Conservation (phyloP, 441 rosid genomes). For the Biscutella laevigata region DNA sequence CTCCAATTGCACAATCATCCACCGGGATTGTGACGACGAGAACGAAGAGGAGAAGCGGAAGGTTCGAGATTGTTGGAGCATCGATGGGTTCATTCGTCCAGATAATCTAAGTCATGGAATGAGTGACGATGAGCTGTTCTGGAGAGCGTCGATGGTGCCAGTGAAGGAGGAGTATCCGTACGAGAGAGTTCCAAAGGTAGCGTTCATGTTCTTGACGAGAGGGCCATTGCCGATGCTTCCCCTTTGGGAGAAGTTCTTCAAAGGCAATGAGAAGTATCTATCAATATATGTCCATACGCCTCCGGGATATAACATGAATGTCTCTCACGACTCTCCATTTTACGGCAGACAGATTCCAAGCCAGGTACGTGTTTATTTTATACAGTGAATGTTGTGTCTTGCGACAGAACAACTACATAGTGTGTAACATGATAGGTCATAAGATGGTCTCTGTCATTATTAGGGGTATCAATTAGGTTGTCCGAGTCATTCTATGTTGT, state of each 20-base stretch:
- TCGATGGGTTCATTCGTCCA: conserved; percentile 40
- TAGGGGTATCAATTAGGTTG: too few relatives aligned
- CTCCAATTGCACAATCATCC: conserved; percentile 32
- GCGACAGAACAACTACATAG: too few relatives aligned
- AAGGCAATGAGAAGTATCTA: conserved; percentile 47
- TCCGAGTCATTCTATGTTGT: neutral
- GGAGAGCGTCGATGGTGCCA: conserved; percentile 88
- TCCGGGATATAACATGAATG: conserved; percentile 44
- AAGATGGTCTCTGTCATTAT: too few relatives aligned
- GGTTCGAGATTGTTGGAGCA: conserved; percentile 34
- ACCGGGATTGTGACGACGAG: conserved; percentile 21
- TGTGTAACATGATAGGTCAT: too few relatives aligned
- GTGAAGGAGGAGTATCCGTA: conserved; percentile 51
- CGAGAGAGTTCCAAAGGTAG: conserved; percentile 57
- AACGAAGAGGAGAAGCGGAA: conserved; percentile 9
- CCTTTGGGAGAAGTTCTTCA: conserved; percentile 86
- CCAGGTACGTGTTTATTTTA: conserved; percentile 36
- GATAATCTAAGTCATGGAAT: conserved; percentile 43
- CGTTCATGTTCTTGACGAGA: conserved; percentile 86
- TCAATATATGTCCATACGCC: conserved; percentile 67
- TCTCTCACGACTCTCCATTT: conserved; percentile 56
- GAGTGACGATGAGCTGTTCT: conserved; percentile 61
- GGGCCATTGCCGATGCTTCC: conserved; percentile 82
- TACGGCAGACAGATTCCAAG: conserved; percentile 68
- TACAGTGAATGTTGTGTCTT: neutral